A percentile compares a stretch with the other conserved stretches of the same genome.
phyloP scores from a whole-genome alignment of 129 eudicot genomes.

The Glebionis coronaria region DNA sequence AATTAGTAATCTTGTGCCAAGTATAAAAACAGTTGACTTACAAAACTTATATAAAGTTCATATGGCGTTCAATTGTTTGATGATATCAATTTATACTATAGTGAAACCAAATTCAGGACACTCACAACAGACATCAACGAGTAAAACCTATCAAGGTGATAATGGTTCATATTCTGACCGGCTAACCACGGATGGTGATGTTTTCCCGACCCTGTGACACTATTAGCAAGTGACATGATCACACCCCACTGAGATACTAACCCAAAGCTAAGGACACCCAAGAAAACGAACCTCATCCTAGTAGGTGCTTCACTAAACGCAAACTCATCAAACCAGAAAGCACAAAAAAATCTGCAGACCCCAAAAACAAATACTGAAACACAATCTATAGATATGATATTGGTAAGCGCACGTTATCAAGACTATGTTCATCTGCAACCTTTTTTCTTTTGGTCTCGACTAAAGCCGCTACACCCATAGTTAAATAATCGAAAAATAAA shows the following conservation, averaged over 20 bases:
- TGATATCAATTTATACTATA: constrained; percentile 39
- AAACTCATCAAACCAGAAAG: constrained; percentile 70
- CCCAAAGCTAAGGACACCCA: constrained; percentile 79
- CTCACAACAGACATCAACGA: constrained; percentile 71
- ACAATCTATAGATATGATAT: constrained; percentile 76
- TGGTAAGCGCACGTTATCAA: constrained; percentile 49
- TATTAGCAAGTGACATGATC: constrained; percentile 63
- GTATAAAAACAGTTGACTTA: no score
- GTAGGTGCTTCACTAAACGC: constrained; percentile 77
- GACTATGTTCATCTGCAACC: no score
- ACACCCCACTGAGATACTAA: constrained; percentile 66
- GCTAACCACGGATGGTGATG: constrained; percentile 55
- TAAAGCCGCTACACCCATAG: no score
- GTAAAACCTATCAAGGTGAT: constrained; percentile 62
- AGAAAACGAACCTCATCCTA: constrained; percentile 77
- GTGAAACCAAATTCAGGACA: constrained; percentile 60
- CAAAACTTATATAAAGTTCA: no score
- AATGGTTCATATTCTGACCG: constrained; percentile 62
- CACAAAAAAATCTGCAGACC: no score
- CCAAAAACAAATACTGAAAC: constrained; percentile 68
- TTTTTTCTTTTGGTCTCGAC: no score
- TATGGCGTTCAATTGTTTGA: not conserved
- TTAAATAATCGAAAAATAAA: no score
- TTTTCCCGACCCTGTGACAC: constrained; percentile 41
- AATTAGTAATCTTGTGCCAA: no score